Evolutionary conservation across 805 yeast genomes (phyloP).

Genomic region (Sugiyamaella chiloensis): DNA sequence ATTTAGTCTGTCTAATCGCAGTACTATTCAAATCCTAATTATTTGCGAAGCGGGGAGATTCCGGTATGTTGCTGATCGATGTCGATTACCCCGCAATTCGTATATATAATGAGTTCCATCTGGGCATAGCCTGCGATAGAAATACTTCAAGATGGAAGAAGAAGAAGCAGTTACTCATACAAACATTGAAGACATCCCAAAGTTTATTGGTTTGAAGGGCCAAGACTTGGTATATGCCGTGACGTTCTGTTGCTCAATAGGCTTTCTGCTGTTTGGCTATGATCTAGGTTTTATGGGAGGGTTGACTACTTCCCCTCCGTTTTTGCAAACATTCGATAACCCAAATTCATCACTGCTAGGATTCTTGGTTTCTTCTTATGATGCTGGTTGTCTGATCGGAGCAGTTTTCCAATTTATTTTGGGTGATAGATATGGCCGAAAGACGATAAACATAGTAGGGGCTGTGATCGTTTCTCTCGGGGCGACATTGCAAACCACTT

Average conservation of each 20-base stretch:
- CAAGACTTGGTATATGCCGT: constrained; percentile 1
- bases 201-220: background rate
- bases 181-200: background rate
- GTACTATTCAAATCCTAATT: too few species aligned
- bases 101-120: too few species aligned
- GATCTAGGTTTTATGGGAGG: constrained; percentile 80
- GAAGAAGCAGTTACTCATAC: too few species aligned
- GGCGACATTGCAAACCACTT: constrained; percentile 18
- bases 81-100: too few species aligned
- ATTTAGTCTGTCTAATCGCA: too few species aligned
- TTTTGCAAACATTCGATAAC: constrained; percentile 30
- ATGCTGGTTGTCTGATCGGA: constrained; percentile 14
- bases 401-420: constrained; percentile 17
- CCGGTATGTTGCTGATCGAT: too few species aligned
- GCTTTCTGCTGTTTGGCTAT: constrained; percentile 54
- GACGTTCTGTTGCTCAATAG: background rate
- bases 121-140: too few species aligned
- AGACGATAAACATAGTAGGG: constrained; percentile 54
- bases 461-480: constrained; percentile 46
- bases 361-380: constrained; percentile 10
- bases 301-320: constrained; percentile 56
- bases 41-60: too few species aligned
- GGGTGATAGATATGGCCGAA: constrained; percentile 61
- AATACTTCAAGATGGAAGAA: too few species aligned
- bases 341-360: constrained; percentile 6